Conservation (phyloP, 1,284 basidiomycete genomes). For the Vanrija humicola region DNA sequence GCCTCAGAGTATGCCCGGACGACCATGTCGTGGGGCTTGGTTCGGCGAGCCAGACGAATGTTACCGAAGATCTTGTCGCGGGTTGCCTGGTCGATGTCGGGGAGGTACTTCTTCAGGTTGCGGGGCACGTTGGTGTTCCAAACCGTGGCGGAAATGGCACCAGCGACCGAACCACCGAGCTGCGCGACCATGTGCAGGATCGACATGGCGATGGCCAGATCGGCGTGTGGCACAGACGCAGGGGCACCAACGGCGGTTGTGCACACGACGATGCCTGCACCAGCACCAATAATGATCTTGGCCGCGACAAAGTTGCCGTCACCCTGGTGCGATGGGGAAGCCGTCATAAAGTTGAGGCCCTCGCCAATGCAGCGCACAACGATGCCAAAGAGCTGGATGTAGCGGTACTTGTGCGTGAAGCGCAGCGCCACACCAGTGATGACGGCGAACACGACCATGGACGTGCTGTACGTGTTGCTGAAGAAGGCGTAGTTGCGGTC, state of each 20-base stretch:
- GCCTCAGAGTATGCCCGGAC: conserved; percentile 33
- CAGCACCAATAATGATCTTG: conserved; percentile 22
- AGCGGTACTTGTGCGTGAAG: conserved; percentile 51
- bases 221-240: conserved; percentile 46
- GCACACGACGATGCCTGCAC: conserved; percentile 36
- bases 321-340: not conserved
- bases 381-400: conserved; percentile 32
- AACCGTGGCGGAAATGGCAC: conserved; percentile 36
- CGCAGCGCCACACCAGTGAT: conserved; percentile 45
- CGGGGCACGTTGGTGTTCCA: conserved; percentile 36
- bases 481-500: conserved; percentile 31
- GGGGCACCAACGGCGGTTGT: conserved; percentile 45
- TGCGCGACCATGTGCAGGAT: conserved; percentile 46
- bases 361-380: conserved; percentile 28
- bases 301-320: conserved; percentile 37
- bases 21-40: conserved; percentile 33
- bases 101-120: conserved; percentile 28
- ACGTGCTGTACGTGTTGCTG: conserved; percentile 37
- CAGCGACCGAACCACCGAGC: conserved; percentile 47
- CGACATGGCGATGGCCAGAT: conserved; percentile 46
- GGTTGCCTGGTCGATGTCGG: conserved; percentile 24
- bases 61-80: conserved; percentile 31
- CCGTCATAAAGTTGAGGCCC: conserved; percentile 8
- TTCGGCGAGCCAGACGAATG: conserved; percentile 26
- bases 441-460: conserved; percentile 44